Conservation (phyloP, 2,329 filamentous ascomycete species). For the Corynespora cassiicola region DNA sequence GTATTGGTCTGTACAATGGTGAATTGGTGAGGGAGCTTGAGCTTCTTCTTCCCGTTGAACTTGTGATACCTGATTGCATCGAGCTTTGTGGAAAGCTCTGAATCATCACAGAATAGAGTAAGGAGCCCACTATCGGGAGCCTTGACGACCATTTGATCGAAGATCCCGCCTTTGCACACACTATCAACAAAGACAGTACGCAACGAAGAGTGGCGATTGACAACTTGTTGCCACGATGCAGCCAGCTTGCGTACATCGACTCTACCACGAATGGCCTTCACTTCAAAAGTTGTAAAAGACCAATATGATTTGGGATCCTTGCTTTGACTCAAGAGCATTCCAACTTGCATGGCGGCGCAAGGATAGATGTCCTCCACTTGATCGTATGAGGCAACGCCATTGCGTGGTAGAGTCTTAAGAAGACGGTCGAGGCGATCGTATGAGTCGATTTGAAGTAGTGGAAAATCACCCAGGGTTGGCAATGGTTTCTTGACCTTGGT, state of each 20-base stretch:
- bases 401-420: conserved; percentile 29
- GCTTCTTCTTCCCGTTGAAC: conserved; percentile 36
- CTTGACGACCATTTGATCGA: conserved; percentile 43
- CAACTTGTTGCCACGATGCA: conserved; percentile 38
- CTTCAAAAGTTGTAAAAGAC: conserved; percentile 36
- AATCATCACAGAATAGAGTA: conserved; percentile 27
- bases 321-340: conserved; percentile 42
- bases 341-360: conserved; percentile 39
- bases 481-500: conserved; percentile 26
- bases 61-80: conserved; percentile 31
- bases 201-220: conserved; percentile 39
- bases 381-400: conserved; percentile 26
- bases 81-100: conserved; percentile 26
- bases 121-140: conserved; percentile 29
- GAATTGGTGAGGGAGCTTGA: conserved; percentile 40
- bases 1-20: conserved; percentile 33
- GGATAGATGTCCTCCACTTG: conserved; percentile 42
- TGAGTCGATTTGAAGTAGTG: conserved; percentile 36
- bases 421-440: conserved; percentile 37
- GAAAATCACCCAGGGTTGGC: conserved; percentile 41
- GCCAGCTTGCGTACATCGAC: conserved; percentile 30
- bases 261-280: conserved; percentile 24
- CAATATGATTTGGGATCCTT: conserved; percentile 37
- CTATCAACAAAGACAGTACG: conserved; percentile 42
- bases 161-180: conserved; percentile 42